Evolutionary conservation across 2,329 filamentous ascomycete species (phyloP).

Genomic region (Aspergillus pseudoviridinutans): DNA sequence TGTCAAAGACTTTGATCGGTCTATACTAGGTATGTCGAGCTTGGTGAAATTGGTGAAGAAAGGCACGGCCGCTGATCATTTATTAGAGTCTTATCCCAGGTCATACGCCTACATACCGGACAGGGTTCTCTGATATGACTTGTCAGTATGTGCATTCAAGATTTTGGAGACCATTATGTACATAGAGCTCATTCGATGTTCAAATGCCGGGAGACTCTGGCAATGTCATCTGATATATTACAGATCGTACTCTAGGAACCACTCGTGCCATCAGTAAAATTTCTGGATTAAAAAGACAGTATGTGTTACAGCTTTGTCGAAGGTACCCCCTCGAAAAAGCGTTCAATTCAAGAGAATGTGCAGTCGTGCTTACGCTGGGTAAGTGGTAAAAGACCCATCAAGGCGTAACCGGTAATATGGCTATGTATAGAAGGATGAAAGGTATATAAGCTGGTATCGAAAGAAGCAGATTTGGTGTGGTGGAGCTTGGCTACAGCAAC

Average conservation of each 20-base stretch:
- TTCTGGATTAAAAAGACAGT: background rate
- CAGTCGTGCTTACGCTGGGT: background rate
- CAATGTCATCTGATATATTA: background rate
- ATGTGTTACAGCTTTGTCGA: background rate
- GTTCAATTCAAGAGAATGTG: background rate
- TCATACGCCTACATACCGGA: slow-evolving; percentile 38
- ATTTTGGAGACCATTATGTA: background rate
- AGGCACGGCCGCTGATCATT: background rate
- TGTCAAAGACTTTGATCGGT: slow-evolving; percentile 50
- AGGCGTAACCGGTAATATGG: background rate
- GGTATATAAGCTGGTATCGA: background rate
- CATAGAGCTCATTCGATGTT: background rate
- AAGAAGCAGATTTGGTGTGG: background rate
- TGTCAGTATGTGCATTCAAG: background rate
- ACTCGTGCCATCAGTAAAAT: background rate
- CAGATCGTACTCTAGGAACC: background rate
- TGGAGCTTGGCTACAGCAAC: slow-evolving; percentile 6
- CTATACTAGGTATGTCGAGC: slow-evolving; percentile 27
- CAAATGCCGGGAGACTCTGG: background rate
- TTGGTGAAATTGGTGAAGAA: background rate
- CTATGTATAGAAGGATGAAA: background rate
- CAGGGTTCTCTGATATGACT: slow-evolving; percentile 18
- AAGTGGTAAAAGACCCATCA: background rate
- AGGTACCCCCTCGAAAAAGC: background rate
- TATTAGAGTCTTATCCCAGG: slow-evolving; percentile 42